These are phyloP conservation scores for Nicotiana sylvestris DNA, from an alignment of 257 asterid genomes.

Conservation along the genomic window DNA sequence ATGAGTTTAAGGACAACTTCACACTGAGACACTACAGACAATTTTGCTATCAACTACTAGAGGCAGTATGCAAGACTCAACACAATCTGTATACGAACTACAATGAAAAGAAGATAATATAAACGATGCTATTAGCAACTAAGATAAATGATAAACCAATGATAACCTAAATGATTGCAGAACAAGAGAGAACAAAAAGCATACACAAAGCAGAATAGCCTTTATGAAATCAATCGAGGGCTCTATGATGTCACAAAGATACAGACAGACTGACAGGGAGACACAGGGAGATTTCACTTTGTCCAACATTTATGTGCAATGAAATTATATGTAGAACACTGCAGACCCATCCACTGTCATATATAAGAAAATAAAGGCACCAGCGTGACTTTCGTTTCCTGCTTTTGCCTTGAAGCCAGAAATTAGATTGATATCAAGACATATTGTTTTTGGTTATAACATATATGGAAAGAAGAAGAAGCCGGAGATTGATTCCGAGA, in stretches of 20 bases:
- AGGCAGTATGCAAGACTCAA: neutral
- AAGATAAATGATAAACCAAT: neutral
- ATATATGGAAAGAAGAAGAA: neutral
- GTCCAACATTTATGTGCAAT: neutral
- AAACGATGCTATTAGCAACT: neutral
- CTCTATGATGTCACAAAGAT: neutral
- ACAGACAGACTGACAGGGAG: neutral
- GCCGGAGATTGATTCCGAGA: neutral
- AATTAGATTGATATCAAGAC: conserved; percentile 1
- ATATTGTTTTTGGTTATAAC: neutral
- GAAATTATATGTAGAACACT: neutral
- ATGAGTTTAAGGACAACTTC: neutral
- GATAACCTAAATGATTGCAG: neutral
- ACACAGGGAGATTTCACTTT: neutral
- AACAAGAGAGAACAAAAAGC: neutral
- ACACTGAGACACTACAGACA: neutral
- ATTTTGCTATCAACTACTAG: neutral
- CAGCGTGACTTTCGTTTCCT: neutral
- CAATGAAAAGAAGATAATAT: neutral
- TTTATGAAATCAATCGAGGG: neutral
- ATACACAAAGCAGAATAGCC: neutral
- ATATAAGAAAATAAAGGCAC: conserved; percentile 1
- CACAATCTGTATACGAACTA: neutral
- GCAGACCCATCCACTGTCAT: neutral
- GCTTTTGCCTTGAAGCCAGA: neutral